A percentile compares a stretch with the other conserved stretches of the same genome.
These are phyloP conservation scores for Thraustochytrium sp. DNA, from an alignment of 352 stramenopile genomes.

Conservation along the genomic window DNA sequence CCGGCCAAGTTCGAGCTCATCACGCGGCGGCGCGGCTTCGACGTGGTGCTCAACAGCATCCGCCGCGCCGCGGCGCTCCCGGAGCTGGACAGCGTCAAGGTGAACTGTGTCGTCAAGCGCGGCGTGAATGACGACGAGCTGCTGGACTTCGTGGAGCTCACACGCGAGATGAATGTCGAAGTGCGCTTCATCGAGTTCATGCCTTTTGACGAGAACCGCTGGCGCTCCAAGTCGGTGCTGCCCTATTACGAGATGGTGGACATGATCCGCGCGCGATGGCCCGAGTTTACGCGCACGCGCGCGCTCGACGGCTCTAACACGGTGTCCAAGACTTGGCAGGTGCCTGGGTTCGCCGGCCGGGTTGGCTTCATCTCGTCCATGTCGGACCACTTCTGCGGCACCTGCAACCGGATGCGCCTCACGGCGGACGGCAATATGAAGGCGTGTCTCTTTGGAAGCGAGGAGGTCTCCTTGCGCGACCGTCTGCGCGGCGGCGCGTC, in stretches of 20 bases:
- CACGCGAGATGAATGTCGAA: conserved; percentile 69
- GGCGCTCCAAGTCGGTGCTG: conserved; percentile 84
- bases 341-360: conserved; percentile 62
- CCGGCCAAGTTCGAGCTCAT: conserved; percentile 82
- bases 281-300: background rate
- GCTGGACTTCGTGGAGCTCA: conserved; percentile 86
- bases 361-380: conserved; percentile 96
- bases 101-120: conserved; percentile 96
- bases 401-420: conserved; percentile 91
- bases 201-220: conserved; percentile 95
- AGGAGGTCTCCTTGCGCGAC: conserved; percentile 84
- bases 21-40: conserved; percentile 79
- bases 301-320: conserved; percentile 60
- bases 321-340: conserved; percentile 80
- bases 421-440: conserved; percentile 90
- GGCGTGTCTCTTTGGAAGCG: conserved; percentile 86
- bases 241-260: conserved; percentile 84
- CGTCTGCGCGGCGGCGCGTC: conserved; percentile 58
- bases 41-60: conserved; percentile 47
- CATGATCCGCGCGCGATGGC: conserved; percentile 43
- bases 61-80: conserved; percentile 43
- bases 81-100: conserved; percentile 67
- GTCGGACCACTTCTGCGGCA: conserved; percentile 94
- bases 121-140: conserved; percentile 90
- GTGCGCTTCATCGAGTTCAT: conserved; percentile 99